These are phyloP conservation scores for Diaporthe ampelina DNA, from an alignment of 2,329 filamentous ascomycete species.

Conservation along the genomic window DNA sequence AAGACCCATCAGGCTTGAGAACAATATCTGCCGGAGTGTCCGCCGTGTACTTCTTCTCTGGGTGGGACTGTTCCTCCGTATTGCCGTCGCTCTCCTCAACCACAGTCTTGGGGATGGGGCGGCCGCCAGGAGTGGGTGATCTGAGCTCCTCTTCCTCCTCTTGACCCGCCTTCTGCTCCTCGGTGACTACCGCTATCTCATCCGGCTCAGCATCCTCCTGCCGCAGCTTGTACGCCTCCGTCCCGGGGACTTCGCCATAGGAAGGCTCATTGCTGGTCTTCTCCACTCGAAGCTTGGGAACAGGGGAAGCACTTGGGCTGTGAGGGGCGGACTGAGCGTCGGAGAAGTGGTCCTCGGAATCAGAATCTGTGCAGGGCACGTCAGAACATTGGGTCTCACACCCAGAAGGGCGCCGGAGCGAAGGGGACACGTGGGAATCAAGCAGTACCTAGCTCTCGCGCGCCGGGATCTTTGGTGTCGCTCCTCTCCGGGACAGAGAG, in stretches of 20 bases:
- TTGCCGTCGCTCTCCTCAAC: constrained; percentile 66
- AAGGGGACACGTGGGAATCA: not conserved
- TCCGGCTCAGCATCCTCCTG: constrained; percentile 72
- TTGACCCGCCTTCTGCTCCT: constrained; percentile 48
- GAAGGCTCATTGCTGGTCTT: constrained; percentile 70
- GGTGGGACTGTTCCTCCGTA: constrained; percentile 59
- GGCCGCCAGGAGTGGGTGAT: constrained; percentile 52
- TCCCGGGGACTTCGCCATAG: constrained; percentile 74
- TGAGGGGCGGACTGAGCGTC: constrained; percentile 64
- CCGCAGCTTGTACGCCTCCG: constrained; percentile 68
- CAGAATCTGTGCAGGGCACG: constrained; percentile 60
- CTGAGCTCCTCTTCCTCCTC: constrained; percentile 46
- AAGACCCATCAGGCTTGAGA: constrained; percentile 59
- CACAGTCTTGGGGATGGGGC: constrained; percentile 64
- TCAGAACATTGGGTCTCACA: not conserved
- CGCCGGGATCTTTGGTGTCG: constrained; percentile 68
- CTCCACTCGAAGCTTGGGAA: constrained; percentile 72
- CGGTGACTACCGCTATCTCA: constrained; percentile 66
- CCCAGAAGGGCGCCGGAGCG: not conserved
- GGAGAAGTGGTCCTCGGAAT: constrained; percentile 79
- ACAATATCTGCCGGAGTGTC: constrained; percentile 69
- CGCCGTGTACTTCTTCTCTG: constrained; percentile 61
- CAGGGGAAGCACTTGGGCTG: constrained; percentile 63
- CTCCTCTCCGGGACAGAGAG: constrained; percentile 57
- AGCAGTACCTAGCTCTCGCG: constrained; percentile 70